Evolutionary conservation across 805 yeast species (phyloP), one percentile per base, ranked within the genome.

Genomic region (Metschnikowia henanensis): DNA sequence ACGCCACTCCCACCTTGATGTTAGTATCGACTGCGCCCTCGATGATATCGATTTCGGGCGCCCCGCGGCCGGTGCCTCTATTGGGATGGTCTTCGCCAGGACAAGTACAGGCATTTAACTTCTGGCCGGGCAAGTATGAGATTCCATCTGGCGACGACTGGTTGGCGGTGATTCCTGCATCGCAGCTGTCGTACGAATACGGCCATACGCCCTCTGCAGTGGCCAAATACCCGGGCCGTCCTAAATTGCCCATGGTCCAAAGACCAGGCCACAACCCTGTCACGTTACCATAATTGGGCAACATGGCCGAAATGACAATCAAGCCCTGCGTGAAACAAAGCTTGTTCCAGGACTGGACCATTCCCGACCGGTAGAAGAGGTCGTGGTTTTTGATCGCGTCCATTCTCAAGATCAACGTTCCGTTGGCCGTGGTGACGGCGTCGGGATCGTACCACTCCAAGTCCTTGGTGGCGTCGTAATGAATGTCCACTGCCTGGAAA

Each of bases 401-500:
- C 66, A 70, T 58, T 34, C 70, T 47, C 36, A 70, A 46, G 20
- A 43, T 46, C 34, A 67, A 55, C 1, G 74, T 59, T 25, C 75
- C 75, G 49, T 68, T 65, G 13, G 59, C 62, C 12, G 75, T 70
- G 29, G 72, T 60, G 25, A 58, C 64, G 2, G 74, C 74, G 43
- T 70, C 75, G 6, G 75, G 75, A 41, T 64, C 70, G 50, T 70
- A 70, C 72, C 73, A 70, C 52, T 70, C 75, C 58, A 70, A 66
- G 55, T 70, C 75, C 35, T 61, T 49, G 32, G 75, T 70, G 35
- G 74, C 74, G 41, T 59, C 73, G 53, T 70, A 70, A 46, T 70
- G 61, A 31, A 70, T 42, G 45, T 70, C 75, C 5, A 64, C 65
- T 7, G 73, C 74, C 20, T 63, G 60, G 52, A 65, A 70, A 43